Base-by-base conservation (phyloP, 176 grass and related monocot genomes). In the Thinopyrum elongatum region DNA sequence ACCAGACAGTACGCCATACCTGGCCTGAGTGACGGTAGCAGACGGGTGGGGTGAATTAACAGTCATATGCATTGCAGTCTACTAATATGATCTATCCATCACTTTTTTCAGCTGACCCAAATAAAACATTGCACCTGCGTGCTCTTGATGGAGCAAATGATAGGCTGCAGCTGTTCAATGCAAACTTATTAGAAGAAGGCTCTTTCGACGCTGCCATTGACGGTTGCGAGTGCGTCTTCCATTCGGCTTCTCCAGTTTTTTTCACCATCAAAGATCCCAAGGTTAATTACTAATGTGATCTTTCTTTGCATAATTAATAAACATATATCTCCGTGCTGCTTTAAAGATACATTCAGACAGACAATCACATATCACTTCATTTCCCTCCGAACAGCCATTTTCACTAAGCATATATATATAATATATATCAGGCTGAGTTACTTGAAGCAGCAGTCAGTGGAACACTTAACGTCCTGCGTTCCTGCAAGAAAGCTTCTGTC, bases 401-500 rank as follows among this genome's bases (percentile, higher is more conserved):
- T 55, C 51, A 21, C 51, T 55, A 55, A 55, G 17, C 51, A 55
- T 55, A 55, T 53, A 53, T 53, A 0, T 39, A 36, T 35, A 35
- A 39, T 39, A 39, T 2, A 41, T 42, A 11, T 42, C 78, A 93
- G 82, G 85, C 71, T 30, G 85, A 93, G 76, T 78, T 93, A 87
- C 68, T 93, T 85, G 88, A 93, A 4, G 77, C 88, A 9, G 87
- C 90, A 65, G 59, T 92, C 21, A 89, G 89, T 41, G 90, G 90
- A 35, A 92, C 90, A 35, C 87, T 92, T 25, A 89, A 92, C 77
- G 87, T 92, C 41, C 51, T 92, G 57, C 60, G 13, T 57, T 92
- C 90, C 16, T 92, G 90, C 80, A 89, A 86, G 83, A 92, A 89
- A 44, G 59, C 80, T 51, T 89, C 84, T 70, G 82, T 89, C 73